These are phyloP conservation scores for Naganishia antarctica DNA, from an alignment of 768 basidiomycete genomes.

Conservation along the genomic window DNA sequence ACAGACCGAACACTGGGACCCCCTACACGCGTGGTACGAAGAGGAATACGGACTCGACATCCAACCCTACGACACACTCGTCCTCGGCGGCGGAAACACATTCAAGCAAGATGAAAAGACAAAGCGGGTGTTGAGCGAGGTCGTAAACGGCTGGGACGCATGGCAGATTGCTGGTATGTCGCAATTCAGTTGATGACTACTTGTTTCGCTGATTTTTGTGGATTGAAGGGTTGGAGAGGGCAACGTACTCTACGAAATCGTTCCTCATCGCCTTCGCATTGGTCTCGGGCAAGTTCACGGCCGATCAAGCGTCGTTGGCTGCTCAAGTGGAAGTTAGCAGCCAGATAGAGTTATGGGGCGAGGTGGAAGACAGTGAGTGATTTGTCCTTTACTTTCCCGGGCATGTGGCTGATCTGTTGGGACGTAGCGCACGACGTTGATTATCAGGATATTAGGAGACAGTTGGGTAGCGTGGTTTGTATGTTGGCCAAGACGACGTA, in stretches of 20 bases:
- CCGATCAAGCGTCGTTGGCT: constrained; percentile 76
- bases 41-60: constrained; percentile 65
- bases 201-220: neutral
- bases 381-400: neutral
- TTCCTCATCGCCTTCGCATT: constrained; percentile 82
- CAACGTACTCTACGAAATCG: constrained; percentile 82
- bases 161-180: constrained; percentile 85
- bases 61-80: constrained; percentile 40
- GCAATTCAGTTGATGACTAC: neutral
- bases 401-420: neutral
- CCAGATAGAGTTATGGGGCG: constrained; percentile 97
- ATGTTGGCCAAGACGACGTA: constrained; percentile 17
- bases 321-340: constrained; percentile 89
- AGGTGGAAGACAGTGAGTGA: constrained; percentile 92
- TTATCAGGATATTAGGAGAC: constrained; percentile 82
- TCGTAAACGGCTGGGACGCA: constrained; percentile 63
- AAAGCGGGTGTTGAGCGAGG: constrained; percentile 57
- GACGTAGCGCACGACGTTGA: constrained; percentile 90
- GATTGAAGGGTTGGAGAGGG: constrained; percentile 75
- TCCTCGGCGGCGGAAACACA: constrained; percentile 67
- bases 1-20: constrained; percentile 81
- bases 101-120: constrained; percentile 68
- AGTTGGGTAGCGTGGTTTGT: constrained; percentile 60
- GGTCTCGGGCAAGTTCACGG: constrained; percentile 67
- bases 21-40: constrained; percentile 73